Evolutionary conservation across 2,329 filamentous ascomycete genomes (phyloP), one percentile per base, ranked within the genome.

Genomic region (Diaporthe destruens): DNA sequence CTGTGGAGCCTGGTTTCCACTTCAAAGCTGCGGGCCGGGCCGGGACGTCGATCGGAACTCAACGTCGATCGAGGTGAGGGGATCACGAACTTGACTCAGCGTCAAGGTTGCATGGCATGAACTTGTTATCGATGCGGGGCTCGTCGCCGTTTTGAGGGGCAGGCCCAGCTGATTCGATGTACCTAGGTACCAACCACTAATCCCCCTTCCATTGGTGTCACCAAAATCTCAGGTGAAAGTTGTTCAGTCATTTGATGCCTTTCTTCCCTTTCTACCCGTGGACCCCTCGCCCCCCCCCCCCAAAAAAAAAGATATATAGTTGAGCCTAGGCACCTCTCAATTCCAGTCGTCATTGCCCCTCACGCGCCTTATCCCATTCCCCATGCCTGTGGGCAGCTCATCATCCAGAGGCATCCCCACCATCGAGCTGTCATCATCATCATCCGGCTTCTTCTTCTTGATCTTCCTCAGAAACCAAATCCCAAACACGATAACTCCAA

Each of bases 331-430:
- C 2, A 16, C 11, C 36, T 9, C 36, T 14, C 20, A 47, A 32
- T 18, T 56, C n/a, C 20, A 32, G 18, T 34, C 39, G n/a, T 34
- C 8, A 44, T 57, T 72, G 1, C 66, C 71, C 18, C 66, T 65
- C 20, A 72, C 49, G 32, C 61, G 49, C 54, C 66, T 51, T 9
- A 72, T 70, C 2, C 47, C 66, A n/a, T 54, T 47, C 12, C 59
- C 6, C 16, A 61, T 53, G 3, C 47, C 66, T 55, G 32, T 25
- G 23, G 71, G 71, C 29, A 63, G 34, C 8, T 18, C 66, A 6
- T 70, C 47, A 6, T 34, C 47, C 39, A 49, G 25, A 2, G n/a
- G 49, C 3, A 55, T 18, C n/a, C 66, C 55, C 2, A 55, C 66
- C 66, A 56, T 61, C 11, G 66, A 61, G 25, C 51, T 18, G 14